Evolutionary conservation across 2,329 filamentous ascomycete species (phyloP).

Genomic region (Talaromyces albobiverticillius): DNA sequence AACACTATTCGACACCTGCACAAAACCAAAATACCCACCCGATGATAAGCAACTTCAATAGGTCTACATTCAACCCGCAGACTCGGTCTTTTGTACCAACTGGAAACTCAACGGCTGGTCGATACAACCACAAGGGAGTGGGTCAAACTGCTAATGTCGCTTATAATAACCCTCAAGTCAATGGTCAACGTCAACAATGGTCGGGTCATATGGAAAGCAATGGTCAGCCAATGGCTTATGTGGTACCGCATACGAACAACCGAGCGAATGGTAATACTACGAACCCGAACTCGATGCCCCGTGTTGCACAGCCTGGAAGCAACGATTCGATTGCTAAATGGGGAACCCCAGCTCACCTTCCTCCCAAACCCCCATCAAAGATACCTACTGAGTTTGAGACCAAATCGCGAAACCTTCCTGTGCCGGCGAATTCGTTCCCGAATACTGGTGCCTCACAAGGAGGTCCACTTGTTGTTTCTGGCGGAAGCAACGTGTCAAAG

Average conservation of each 20-base stretch:
- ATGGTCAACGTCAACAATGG: conserved; percentile 22
- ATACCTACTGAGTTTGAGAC: conserved; percentile 41
- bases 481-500: conserved; percentile 28
- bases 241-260: conserved; percentile 11
- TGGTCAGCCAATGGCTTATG: conserved; percentile 11
- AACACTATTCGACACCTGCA: conserved; percentile 56
- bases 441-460: conserved; percentile 24
- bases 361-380: conserved; percentile 49
- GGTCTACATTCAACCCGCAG: conserved; percentile 89
- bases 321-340: conserved; percentile 48
- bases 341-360: conserved; percentile 50
- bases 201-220: conserved; percentile 8
- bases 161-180: conserved; percentile 30
- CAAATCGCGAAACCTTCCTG: conserved; percentile 29
- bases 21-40: conserved; percentile 73
- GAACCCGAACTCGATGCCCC: conserved; percentile 19
- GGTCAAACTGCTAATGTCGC: conserved; percentile 26
- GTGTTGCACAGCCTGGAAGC: conserved; percentile 20
- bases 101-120: conserved; percentile 33
- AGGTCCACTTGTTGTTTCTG: conserved; percentile 39
- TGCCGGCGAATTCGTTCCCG: conserved; percentile 22
- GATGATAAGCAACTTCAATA: conserved; percentile 77
- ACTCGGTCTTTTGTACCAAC: conserved; percentile 86
- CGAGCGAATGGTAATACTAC: conserved; percentile 23
- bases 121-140: conserved; percentile 31